Percentiles rank a stretch among this genome's conserved stretches.
phyloP scores from a whole-genome alignment of 1,284 basidiomycete species.

The Pisolithus thermaeus region DNA sequence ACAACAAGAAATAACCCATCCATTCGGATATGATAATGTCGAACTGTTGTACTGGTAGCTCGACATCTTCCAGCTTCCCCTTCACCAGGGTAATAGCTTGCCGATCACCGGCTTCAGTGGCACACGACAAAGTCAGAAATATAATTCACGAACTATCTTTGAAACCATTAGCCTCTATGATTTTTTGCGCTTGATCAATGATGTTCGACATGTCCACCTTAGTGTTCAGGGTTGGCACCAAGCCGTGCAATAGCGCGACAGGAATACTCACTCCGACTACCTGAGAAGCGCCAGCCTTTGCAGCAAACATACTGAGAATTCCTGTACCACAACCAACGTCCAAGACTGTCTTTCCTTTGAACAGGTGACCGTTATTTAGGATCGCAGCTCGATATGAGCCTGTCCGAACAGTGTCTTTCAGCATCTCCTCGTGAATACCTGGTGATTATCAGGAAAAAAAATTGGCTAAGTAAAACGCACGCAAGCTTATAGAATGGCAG shows the following conservation, averaged over 20 bases:
- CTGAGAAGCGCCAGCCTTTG: constrained; percentile 93
- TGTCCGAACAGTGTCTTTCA: constrained; percentile 96
- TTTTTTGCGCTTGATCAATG: constrained; percentile 97
- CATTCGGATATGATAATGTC: constrained; percentile 99
- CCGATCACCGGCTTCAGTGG: constrained; percentile 7
- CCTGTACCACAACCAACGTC: constrained; percentile 99
- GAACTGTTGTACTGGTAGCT: constrained; percentile 81
- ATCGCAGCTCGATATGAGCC: constrained; percentile 94
- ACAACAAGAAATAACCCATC: constrained; percentile 96
- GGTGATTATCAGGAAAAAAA: constrained; percentile 3
- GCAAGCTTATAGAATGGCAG: neutral
- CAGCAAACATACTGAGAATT: constrained; percentile 98
- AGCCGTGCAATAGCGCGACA: constrained; percentile 1
- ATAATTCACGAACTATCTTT: constrained; percentile 68
- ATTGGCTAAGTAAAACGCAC: constrained; percentile 4
- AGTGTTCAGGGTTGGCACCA: constrained; percentile 10
- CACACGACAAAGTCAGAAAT: neutral
- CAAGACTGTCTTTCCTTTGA: constrained; percentile 94
- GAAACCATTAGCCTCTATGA: constrained; percentile 95
- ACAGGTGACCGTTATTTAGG: constrained; percentile 91
- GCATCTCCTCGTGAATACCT: constrained; percentile 99
- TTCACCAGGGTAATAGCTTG: constrained; percentile 94
- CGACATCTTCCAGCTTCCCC: constrained; percentile 93
- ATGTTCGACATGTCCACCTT: constrained; percentile 99
- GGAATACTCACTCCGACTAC: constrained; percentile 77